Evolutionary conservation across 768 basidiomycete genomes (phyloP).

Genomic region (Lactarius evosmus): DNA sequence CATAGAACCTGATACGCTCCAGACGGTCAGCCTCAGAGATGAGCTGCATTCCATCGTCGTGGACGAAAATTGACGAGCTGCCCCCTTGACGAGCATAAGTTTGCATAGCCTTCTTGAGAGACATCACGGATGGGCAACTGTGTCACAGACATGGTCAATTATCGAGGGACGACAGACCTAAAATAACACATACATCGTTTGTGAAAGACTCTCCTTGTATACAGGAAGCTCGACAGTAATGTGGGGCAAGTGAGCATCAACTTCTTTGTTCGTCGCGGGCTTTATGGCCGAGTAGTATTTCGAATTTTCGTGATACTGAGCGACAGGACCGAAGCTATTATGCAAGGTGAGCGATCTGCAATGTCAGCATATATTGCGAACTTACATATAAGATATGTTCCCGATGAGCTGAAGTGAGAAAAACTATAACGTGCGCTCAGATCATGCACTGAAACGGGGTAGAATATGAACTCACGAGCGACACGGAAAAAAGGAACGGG

Average conservation of each 20-base stretch:
- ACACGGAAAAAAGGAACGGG: slow-evolving; percentile 74
- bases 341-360: slow-evolving; percentile 1
- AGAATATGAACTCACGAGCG: slow-evolving; percentile 48
- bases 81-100: slow-evolving; percentile 87
- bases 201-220: slow-evolving; percentile 80
- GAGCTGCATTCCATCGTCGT: slow-evolving; percentile 80
- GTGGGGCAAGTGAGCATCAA: slow-evolving; percentile 66
- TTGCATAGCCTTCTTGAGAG: slow-evolving; percentile 81
- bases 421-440: slow-evolving; percentile 46
- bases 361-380: slow-evolving; percentile 3
- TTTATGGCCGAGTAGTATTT: slow-evolving; percentile 73
- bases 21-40: slow-evolving; percentile 58
- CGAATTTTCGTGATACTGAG: slow-evolving; percentile 83
- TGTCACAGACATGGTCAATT: slow-evolving; percentile 4
- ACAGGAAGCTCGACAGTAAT: slow-evolving; percentile 82
- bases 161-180: slow-evolving; percentile 2
- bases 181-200: slow-evolving; percentile 64
- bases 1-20: slow-evolving; percentile 70
- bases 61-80: slow-evolving; percentile 71
- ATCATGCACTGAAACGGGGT: slow-evolving; percentile 3
- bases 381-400: slow-evolving; percentile 65
- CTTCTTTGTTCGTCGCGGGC: slow-evolving; percentile 57
- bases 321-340: slow-evolving; percentile 70
- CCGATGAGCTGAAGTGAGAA: slow-evolving; percentile 66
- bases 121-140: slow-evolving; percentile 72